Base-by-base conservation (phyloP, 2,329 filamentous ascomycete species). In the Pyrenochaeta sp. region DNA sequence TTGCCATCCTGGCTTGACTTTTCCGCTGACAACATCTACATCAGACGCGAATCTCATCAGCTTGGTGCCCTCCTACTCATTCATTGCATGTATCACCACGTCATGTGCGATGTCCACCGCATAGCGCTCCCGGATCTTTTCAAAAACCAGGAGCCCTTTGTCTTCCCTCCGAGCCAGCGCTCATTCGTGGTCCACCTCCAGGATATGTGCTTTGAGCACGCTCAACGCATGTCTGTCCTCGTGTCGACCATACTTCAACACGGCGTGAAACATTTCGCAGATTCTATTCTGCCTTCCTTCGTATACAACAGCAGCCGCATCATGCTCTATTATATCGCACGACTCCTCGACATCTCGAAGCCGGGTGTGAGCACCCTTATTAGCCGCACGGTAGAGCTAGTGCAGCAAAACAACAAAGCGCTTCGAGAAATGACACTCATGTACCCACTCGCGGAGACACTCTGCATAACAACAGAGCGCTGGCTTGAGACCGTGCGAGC, bases 41-140 rank as follows among this genome's bases (percentile, higher is more conserved):
- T 72, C 33, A 63, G 69, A 30, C 64, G 66, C n/a, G 69, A 70
- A 45, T 68, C 69, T 1, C 68, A 71, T 14, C 69, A 72, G 35
- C 63, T 72, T 15, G 68, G 69, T 23, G 65, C 66, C n/a, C 57
- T 72, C 0, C 64, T 72, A 15, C 63, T 72, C 18, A 66, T 71
- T 7, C 69, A 72, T 32, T 71, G 68, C 66, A 71, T 72, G 68
- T 72, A 72, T 33, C 68, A 72, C 32, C 69, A 72, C 37, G 69
- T 71, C 2, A 56, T 70, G 47, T 71, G 68, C 45, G 69, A 72
- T 31, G 61, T 72, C 4, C 68, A 72, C 45, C 64, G 69, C 7
- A 71, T 72, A 15, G 59, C 69, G 7, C 56, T 72, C 1, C 69
- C 69, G 7, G 67, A 69, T 2, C 62, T 72, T 4, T 72, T 70